Percentiles rank a stretch among this genome's conserved stretches.
phyloP scores from a whole-genome alignment of 768 basidiomycete genomes.

The Lactarius hatsudake region DNA sequence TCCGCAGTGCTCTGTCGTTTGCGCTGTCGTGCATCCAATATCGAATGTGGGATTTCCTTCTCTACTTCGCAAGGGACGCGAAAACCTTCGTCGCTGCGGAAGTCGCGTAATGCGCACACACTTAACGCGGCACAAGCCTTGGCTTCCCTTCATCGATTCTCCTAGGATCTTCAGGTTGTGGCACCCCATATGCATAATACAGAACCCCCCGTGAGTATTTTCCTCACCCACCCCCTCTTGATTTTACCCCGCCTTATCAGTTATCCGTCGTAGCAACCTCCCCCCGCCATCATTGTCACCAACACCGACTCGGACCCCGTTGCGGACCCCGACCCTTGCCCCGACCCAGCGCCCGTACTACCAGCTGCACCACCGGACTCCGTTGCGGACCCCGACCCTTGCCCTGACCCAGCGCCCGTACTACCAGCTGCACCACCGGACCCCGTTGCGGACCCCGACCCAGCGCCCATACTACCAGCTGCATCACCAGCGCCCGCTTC shows the following conservation, averaged over 20 bases:
- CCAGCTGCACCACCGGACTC: not conserved
- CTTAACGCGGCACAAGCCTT: not conserved
- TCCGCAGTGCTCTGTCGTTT: not conserved
- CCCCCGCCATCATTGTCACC: not conserved
- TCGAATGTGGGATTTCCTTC: no score
- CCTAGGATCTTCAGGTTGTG: slow-evolving; percentile 8
- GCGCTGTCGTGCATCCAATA: not conserved
- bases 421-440: not conserved
- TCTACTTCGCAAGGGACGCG: not conserved
- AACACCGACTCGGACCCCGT: not conserved
- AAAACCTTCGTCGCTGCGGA: slow-evolving; percentile 10
- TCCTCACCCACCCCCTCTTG: not conserved
- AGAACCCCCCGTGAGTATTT: not conserved
- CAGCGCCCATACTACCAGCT: not conserved
- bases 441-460: not conserved
- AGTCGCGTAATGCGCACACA: slow-evolving; percentile 4
- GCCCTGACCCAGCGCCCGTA: not conserved
- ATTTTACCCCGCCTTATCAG: not conserved
- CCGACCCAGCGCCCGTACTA: not conserved
- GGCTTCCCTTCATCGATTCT: not conserved
- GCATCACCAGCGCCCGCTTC: not conserved
- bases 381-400: no score
- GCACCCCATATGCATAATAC: slow-evolving; percentile 8
- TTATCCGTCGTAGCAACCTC: not conserved
- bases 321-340: no score